These are phyloP conservation scores for Aphanomyces stellatus DNA, from an alignment of 352 stramenopile species.

Conservation along the genomic window DNA sequence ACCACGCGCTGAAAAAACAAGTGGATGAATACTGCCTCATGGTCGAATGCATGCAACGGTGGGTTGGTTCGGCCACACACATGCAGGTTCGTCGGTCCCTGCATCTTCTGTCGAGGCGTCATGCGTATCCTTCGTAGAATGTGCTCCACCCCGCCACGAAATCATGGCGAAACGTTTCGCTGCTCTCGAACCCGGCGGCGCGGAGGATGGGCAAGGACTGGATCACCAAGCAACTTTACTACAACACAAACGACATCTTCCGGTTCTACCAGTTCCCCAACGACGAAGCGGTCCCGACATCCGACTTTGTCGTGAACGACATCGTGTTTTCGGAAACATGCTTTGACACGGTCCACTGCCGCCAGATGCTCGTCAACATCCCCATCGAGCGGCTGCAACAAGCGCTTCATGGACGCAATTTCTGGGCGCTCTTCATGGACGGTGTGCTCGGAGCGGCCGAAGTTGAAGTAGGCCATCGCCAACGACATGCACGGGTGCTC, in stretches of 20 bases:
- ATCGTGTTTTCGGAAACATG: background rate
- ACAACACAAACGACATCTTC: conserved; percentile 5
- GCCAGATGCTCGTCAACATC: background rate
- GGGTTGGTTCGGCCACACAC: background rate
- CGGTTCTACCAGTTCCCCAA: background rate
- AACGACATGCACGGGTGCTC: background rate
- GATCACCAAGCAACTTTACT: conserved; percentile 15
- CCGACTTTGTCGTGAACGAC: background rate
- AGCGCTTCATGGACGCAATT: background rate
- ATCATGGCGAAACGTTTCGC: conserved; percentile 13
- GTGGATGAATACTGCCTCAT: background rate
- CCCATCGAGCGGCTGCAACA: background rate
- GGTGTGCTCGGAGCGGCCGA: background rate
- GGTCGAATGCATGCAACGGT: background rate
- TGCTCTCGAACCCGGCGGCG: background rate
- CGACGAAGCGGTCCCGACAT: no score
- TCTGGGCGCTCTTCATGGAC: background rate
- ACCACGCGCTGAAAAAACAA: background rate
- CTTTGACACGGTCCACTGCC: background rate
- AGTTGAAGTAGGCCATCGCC: background rate
- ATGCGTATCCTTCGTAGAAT: background rate
- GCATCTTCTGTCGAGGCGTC: background rate
- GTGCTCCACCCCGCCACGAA: background rate
- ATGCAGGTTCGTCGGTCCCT: background rate
- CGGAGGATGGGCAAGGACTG: conserved; percentile 15